These are phyloP conservation scores for Globisporangium takayamanum DNA, from an alignment of 352 stramenopile genomes.

Conservation along the genomic window DNA sequence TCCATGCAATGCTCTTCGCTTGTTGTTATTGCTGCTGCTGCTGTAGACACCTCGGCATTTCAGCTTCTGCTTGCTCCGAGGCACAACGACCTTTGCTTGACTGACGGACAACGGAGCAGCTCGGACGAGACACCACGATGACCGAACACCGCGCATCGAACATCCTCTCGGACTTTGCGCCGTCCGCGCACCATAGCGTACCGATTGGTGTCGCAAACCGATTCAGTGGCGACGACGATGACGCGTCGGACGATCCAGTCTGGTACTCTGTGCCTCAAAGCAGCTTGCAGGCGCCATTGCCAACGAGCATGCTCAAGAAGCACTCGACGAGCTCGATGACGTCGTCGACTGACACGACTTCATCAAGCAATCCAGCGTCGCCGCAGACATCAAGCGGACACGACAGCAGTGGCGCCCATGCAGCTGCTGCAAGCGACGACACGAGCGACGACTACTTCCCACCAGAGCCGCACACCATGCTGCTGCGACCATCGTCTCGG, in stretches of 20 bases:
- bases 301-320: constrained; percentile 59
- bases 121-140: neutral
- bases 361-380: constrained; percentile 8
- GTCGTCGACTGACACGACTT: constrained; percentile 18
- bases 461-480: constrained; percentile 8
- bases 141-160: neutral
- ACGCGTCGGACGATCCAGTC: constrained; percentile 56
- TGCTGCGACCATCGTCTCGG: neutral
- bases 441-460: constrained; percentile 24
- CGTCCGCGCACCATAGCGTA: neutral
- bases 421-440: constrained; percentile 11
- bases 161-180: neutral
- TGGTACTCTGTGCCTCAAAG: constrained; percentile 64
- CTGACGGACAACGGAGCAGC: too few relatives aligned
- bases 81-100: too few relatives aligned
- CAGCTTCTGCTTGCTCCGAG: too few relatives aligned
- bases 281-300: constrained; percentile 49
- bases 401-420: neutral
- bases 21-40: too few relatives aligned
- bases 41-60: too few relatives aligned
- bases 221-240: constrained; percentile 40
- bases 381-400: neutral
- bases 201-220: neutral
- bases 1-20: too few relatives aligned
- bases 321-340: constrained; percentile 27